Conservation (phyloP, 345 rosid genomes). For the Pistacia vera region DNA sequence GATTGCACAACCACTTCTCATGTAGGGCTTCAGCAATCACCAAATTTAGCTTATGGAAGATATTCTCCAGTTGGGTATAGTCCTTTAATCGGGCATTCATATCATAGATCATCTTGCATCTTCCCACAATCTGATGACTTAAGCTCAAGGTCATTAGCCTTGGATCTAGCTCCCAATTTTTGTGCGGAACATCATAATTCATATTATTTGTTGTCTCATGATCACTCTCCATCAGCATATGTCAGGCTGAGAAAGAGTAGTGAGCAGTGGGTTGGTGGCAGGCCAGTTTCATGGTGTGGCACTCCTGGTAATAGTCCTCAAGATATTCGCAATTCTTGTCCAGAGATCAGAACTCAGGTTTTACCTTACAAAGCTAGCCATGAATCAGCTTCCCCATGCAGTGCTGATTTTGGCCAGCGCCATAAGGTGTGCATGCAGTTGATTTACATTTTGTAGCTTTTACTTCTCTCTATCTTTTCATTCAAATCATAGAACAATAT, state of each 20-base stretch:
- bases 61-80: slow-evolving; percentile 29
- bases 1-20: slow-evolving; percentile 57
- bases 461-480: background rate
- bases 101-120: slow-evolving; percentile 58
- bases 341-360: slow-evolving; percentile 40
- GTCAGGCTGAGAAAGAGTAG: slow-evolving; percentile 41
- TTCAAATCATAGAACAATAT: background rate
- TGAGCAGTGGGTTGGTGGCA: slow-evolving; percentile 48
- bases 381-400: slow-evolving; percentile 36
- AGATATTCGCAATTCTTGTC: slow-evolving; percentile 50
- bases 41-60: slow-evolving; percentile 35
- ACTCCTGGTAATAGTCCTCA: slow-evolving; percentile 38
- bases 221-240: slow-evolving; percentile 46
- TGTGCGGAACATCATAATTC: slow-evolving; percentile 73
- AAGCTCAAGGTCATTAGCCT: slow-evolving; percentile 45
- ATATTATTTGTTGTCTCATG: slow-evolving; percentile 56
- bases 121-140: slow-evolving; percentile 47
- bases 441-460: background rate
- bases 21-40: slow-evolving; percentile 48
- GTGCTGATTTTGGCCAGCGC: slow-evolving; percentile 39
- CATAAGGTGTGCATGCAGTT: slow-evolving; percentile 43
- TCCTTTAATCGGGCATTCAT: slow-evolving; percentile 47
- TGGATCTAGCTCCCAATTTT: slow-evolving; percentile 50
- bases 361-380: slow-evolving; percentile 36
- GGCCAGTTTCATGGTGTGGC: slow-evolving; percentile 39